phyloP scores from a whole-genome alignment of 129 eudicot species.

The Arctium minus region DNA sequence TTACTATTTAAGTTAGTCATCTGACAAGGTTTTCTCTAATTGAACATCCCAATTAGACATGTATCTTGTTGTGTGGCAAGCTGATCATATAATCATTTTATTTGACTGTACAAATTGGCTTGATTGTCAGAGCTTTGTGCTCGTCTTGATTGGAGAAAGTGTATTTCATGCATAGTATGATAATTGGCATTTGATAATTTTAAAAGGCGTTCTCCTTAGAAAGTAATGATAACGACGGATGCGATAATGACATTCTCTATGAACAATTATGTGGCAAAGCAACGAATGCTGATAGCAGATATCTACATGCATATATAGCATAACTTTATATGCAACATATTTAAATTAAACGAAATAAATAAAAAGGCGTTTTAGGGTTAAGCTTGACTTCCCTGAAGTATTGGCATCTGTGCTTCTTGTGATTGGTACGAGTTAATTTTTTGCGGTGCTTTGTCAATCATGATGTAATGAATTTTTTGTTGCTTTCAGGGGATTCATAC shows the following conservation, averaged over 20 bases:
- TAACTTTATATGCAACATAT: neutral
- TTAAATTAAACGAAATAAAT: neutral
- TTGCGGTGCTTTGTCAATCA: neutral
- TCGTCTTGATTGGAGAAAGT: neutral
- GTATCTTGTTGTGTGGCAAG: neutral
- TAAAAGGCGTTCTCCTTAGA: neutral
- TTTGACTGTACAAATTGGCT: neutral
- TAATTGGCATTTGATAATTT: neutral
- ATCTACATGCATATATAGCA: neutral
- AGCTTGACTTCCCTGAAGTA: neutral
- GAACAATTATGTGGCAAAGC: neutral
- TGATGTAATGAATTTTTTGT: neutral
- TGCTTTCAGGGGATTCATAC: neutral
- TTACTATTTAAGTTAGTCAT: neutral
- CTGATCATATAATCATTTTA: neutral
- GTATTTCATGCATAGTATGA: neutral
- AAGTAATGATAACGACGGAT: neutral
- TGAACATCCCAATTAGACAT: no score
- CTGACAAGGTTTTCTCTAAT: no score
- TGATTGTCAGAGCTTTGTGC: no score
- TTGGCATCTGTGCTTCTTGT: neutral
- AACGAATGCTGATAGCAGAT: neutral
- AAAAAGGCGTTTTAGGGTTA: neutral
- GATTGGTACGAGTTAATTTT: neutral
- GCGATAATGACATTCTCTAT: neutral